These are phyloP conservation scores for Nannochloris sp. DNA, from an alignment of 139 green algal species.

Conservation along the genomic window DNA sequence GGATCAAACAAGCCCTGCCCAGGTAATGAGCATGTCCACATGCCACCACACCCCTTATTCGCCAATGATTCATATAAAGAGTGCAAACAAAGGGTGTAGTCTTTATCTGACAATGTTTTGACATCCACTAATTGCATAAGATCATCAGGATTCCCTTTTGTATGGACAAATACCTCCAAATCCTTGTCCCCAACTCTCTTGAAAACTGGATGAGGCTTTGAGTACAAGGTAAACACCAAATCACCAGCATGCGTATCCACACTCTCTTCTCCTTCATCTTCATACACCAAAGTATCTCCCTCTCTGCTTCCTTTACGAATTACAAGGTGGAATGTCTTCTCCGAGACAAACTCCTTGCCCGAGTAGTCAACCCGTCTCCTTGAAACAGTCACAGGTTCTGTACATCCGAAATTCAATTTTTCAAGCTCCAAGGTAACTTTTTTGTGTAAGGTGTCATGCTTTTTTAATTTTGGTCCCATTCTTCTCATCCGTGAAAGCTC, in stretches of 20 bases:
- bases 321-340: constrained; percentile 22
- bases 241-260: constrained; percentile 30
- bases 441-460: constrained; percentile 21
- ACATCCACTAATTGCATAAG: constrained; percentile 1
- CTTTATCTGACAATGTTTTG: neutral
- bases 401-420: constrained; percentile 28
- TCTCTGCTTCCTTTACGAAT: constrained; percentile 21
- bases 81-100: neutral
- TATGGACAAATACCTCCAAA: constrained; percentile 19
- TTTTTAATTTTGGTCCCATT: constrained; percentile 21
- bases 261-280: constrained; percentile 25
- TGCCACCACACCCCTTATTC: constrained; percentile 14
- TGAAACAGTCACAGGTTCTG: constrained; percentile 13
- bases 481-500: constrained; percentile 24
- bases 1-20: constrained; percentile 23
- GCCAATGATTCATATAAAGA: constrained; percentile 1
- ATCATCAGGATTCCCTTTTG: constrained; percentile 1
- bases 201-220: constrained; percentile 26
- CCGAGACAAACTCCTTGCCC: constrained; percentile 1
- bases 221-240: constrained; percentile 17
- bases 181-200: constrained; percentile 11
- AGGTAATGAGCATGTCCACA: constrained; percentile 11
- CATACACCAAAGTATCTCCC: constrained; percentile 24
- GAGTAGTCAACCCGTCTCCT: constrained; percentile 16
- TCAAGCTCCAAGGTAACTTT: constrained; percentile 16